A percentile compares a stretch with the other conserved stretches of the same genome.
These are phyloP conservation scores for Blastomyces emzantsi DNA, from an alignment of 2,329 filamentous ascomycete genomes.

Conservation along the genomic window DNA sequence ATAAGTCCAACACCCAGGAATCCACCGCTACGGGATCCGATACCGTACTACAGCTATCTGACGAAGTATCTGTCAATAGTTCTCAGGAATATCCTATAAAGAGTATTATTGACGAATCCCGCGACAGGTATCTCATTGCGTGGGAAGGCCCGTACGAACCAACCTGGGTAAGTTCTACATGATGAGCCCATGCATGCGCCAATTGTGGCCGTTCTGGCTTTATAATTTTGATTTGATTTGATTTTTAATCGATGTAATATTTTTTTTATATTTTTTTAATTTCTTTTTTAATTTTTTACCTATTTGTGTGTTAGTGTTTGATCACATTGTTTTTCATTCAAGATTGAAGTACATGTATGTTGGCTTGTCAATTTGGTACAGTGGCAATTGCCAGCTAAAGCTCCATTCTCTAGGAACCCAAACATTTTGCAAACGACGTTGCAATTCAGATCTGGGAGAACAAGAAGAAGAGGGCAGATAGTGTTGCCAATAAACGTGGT, in stretches of 20 bases:
- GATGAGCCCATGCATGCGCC: not conserved
- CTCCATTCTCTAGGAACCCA: slow-evolving; percentile 25
- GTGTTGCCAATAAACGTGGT: slow-evolving; percentile 11
- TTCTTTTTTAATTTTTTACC: not conserved
- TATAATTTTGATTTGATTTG: not conserved
- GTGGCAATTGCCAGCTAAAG: slow-evolving; percentile 1
- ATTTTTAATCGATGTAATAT: not conserved
- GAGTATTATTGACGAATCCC: slow-evolving; percentile 29
- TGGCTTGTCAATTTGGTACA: not conserved
- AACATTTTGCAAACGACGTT: slow-evolving; percentile 26
- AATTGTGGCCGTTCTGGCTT: not conserved
- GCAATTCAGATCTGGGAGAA: slow-evolving; percentile 25
- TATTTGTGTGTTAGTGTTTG: not conserved
- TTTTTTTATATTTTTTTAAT: not conserved
- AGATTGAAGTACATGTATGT: not conserved
- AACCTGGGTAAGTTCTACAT: slow-evolving; percentile 29
- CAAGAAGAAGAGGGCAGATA: slow-evolving; percentile 19
- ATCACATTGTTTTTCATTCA: not conserved
- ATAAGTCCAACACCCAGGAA: slow-evolving; percentile 2
- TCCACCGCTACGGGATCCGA: not conserved
- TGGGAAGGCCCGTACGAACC: slow-evolving; percentile 31
- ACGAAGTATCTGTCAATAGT: slow-evolving; percentile 13
- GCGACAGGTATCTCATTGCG: slow-evolving; percentile 31
- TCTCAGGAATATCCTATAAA: slow-evolving; percentile 30
- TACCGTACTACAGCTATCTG: not conserved